Conservation (phyloP, 2,329 filamentous ascomycete species). For the Colletotrichum sp. region DNA sequence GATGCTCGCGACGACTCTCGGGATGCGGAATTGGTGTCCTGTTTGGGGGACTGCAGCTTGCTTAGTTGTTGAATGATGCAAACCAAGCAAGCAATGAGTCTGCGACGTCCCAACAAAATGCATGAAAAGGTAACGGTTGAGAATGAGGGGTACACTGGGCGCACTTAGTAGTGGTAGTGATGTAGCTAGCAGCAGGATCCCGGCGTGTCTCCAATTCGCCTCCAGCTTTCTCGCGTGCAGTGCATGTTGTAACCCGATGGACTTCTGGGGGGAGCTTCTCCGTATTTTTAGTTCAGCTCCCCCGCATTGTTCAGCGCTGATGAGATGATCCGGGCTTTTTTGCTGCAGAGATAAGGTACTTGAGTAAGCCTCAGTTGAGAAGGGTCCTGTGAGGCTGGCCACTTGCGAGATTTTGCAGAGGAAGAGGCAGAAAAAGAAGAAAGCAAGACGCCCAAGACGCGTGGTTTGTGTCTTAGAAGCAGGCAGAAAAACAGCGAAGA, state of each 20-base stretch:
- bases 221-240: neutral
- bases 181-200: neutral
- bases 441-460: neutral
- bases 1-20: neutral
- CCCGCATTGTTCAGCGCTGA: constrained; percentile 9
- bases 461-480: neutral
- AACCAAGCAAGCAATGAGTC: neutral
- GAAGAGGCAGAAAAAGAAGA: neutral
- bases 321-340: neutral
- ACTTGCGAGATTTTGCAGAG: neutral
- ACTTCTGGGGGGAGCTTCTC: neutral
- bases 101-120: constrained; percentile 19
- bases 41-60: neutral
- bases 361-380: neutral
- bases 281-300: neutral
- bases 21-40: neutral
- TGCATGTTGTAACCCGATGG: neutral
- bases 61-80: constrained; percentile 3
- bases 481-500: neutral
- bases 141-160: constrained; percentile 9
- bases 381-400: neutral
- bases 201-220: neutral
- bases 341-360: neutral
- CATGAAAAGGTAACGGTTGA: constrained; percentile 7
- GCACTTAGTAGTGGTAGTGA: neutral